Base-by-base conservation (phyloP, 2,329 filamentous ascomycete species). In the Leptographium procerum region DNA sequence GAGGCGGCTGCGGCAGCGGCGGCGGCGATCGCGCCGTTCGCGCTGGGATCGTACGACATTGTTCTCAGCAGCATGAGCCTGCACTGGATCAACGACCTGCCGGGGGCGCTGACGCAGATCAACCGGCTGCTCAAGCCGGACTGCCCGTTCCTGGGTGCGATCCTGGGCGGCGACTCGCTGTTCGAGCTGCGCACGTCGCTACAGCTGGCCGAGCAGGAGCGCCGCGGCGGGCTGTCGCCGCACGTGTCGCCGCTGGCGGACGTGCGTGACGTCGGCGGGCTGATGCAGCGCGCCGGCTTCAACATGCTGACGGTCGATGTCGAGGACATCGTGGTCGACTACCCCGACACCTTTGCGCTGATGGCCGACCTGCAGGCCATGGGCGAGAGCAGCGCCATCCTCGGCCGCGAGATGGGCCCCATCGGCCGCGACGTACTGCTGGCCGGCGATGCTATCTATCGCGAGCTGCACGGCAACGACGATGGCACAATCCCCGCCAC, bases 41-140 rank as follows among this genome's bases (percentile, higher is more conserved):
- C 82, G 53, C 75, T 87, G 5, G 81, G 85, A 63, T 84, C 86
- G 4, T 97, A 96, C 70, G 91, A 97, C 69, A 84, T 95, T 7
- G 89, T 96, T 13, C 76, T 99, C 62, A 95, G 89, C 69, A 95
- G 88, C 58, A 75, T 96, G 60, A 91, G 88, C 59, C 77, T 99
- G 69, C 94, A 99, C 73, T 99, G 94, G 94, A 88, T 96, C 77
- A 99, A 99, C 70, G 90, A 99, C 70, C 82, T 99, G 6, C 94
- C 94, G 0, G 88, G 87, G 1, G 77, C 95, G 13, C 79, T 99
- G 2, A 78, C 85, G 1, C 89, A 95, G 68, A 87, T 96, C 69
- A 95, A 96, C 75, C 81, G 82, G 63, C 77, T 95, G 36, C 80
- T 99, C 29, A 95, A 95, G 72, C 91, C 92, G 0, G 94, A 99